These are phyloP conservation scores for Exophiala spinifera DNA, from an alignment of 2,329 filamentous ascomycete genomes.

Conservation along the genomic window DNA sequence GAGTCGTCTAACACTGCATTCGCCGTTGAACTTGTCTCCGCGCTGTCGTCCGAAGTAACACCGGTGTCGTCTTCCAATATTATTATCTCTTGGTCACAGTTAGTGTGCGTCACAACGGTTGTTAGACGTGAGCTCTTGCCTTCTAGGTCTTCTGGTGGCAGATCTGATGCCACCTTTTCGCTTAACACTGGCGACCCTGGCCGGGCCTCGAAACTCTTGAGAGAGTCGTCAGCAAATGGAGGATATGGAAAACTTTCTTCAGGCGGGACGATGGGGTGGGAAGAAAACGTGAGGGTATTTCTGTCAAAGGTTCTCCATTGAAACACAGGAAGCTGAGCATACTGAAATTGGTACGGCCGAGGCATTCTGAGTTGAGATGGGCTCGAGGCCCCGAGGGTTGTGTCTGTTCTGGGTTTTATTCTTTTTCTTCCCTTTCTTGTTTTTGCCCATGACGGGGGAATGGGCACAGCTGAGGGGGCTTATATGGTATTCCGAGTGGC, in stretches of 20 bases:
- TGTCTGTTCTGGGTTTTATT: conserved; percentile 35
- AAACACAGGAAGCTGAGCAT: conserved; percentile 43
- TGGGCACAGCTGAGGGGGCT: background rate
- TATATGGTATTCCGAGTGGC: conserved; percentile 3
- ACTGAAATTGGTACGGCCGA: conserved; percentile 35
- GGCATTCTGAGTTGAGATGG: conserved; percentile 39
- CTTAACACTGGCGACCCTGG: conserved; percentile 1
- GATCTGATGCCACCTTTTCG: conserved; percentile 5
- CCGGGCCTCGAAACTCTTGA: conserved; percentile 17
- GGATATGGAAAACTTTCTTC: conserved; percentile 19
- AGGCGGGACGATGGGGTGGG: conserved; percentile 32
- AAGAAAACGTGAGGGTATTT: conserved; percentile 39
- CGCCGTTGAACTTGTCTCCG: conserved; percentile 31
- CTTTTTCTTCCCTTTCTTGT: conserved; percentile 35
- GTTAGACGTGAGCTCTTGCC: conserved; percentile 28
- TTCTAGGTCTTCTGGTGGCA: conserved; percentile 11
- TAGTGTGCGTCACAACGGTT: conserved; percentile 32
- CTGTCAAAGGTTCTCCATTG: conserved; percentile 44
- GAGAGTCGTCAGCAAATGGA: conserved; percentile 22
- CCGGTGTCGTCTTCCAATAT: background rate
- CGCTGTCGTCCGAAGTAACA: conserved; percentile 35
- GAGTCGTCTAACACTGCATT: background rate
- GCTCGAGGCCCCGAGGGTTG: conserved; percentile 32
- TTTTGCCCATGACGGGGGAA: conserved; percentile 38
- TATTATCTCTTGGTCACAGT: conserved; percentile 29